These are phyloP conservation scores for Aspergillus fischeri DNA, from an alignment of 2,329 filamentous ascomycete species.

Conservation along the genomic window DNA sequence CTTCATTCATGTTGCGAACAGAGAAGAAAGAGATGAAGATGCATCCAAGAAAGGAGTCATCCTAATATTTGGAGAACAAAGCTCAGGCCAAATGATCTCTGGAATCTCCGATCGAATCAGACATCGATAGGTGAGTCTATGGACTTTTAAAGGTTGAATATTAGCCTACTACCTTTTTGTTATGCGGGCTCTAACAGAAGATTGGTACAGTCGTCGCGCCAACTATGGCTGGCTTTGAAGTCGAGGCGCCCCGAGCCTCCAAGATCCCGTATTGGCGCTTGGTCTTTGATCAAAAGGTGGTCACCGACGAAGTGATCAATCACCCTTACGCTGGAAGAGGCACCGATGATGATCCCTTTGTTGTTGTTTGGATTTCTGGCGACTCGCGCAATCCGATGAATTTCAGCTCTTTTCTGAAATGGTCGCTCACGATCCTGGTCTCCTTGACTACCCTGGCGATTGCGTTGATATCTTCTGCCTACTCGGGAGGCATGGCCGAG, in stretches of 20 bases:
- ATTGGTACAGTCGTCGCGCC: no score
- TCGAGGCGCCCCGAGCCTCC: slow-evolving; percentile 14
- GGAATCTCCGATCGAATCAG: no score
- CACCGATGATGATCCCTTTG: slow-evolving; percentile 37
- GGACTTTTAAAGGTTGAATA: no score
- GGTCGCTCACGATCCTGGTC: slow-evolving; percentile 33
- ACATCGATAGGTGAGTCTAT: no score
- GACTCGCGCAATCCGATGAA: slow-evolving; percentile 41
- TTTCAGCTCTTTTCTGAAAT: slow-evolving; percentile 32
- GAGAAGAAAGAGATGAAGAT: no score
- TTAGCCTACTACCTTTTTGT: no score
- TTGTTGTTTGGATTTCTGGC: slow-evolving; percentile 35
- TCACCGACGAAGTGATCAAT: slow-evolving; percentile 26
- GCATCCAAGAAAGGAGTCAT: no score
- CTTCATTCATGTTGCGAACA: no score
- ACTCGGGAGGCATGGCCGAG: slow-evolving; percentile 31
- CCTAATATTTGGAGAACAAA: no score
- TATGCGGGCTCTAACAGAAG: no score
- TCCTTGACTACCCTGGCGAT: slow-evolving; percentile 37
- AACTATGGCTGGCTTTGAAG: neutral
- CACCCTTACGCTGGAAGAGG: slow-evolving; percentile 33
- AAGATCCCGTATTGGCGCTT: slow-evolving; percentile 29
- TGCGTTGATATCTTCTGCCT: slow-evolving; percentile 38
- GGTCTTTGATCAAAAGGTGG: slow-evolving; percentile 27
- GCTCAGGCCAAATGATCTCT: no score